A percentile compares a stretch with the other conserved stretches of the same genome.
These are phyloP conservation scores for Talaromyces trachyspermus DNA, from an alignment of 495 filamentous ascomycete genomes.

Conservation along the genomic window DNA sequence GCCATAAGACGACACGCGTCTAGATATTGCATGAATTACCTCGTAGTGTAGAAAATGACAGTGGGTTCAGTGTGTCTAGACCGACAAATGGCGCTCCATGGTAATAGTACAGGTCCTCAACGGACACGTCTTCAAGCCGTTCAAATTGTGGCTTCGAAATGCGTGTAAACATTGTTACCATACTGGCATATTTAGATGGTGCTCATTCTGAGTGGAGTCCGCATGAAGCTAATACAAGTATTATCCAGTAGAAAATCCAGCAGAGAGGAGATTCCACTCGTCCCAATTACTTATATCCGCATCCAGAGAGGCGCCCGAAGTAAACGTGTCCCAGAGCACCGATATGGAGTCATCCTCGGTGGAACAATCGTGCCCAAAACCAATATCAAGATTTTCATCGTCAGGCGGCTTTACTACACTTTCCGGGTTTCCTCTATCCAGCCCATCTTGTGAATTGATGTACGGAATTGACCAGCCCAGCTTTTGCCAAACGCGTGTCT, in stretches of 20 bases:
- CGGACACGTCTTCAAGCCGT: background rate
- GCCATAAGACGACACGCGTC: background rate
- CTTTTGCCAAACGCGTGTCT: conserved; percentile 3
- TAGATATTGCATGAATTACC: background rate
- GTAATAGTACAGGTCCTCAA: background rate
- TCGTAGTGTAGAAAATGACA: background rate
- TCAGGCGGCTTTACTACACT: background rate
- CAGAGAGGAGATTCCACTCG: conserved; percentile 4
- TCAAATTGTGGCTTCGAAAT: background rate
- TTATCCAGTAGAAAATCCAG: background rate
- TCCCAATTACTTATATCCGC: conserved; percentile 2
- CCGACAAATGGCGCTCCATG: background rate
- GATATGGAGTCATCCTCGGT: background rate
- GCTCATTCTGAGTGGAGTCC: background rate
- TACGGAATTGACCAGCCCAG: background rate
- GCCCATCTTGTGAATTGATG: background rate
- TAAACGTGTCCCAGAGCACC: background rate
- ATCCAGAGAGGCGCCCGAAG: background rate
- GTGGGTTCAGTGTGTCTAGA: background rate
- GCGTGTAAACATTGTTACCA: background rate
- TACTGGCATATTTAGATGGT: background rate
- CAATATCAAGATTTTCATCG: background rate
- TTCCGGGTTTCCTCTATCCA: background rate
- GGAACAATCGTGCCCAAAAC: background rate
- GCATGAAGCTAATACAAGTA: background rate